These are phyloP conservation scores for Glaciozyma martinii DNA, from an alignment of 768 basidiomycete species.

Conservation along the genomic window DNA sequence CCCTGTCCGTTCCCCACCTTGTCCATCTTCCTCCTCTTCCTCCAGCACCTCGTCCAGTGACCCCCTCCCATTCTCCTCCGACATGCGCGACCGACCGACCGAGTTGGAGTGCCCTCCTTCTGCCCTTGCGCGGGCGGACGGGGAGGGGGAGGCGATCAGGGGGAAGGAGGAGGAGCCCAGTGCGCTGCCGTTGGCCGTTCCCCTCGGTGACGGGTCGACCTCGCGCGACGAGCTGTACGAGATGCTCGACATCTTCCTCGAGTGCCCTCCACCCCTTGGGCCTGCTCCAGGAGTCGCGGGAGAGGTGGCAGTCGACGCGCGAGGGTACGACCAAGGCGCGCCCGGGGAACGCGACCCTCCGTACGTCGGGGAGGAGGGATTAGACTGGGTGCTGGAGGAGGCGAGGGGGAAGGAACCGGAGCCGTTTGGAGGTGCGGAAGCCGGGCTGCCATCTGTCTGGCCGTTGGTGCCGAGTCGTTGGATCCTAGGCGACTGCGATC, in stretches of 20 bases:
- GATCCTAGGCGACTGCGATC: background rate
- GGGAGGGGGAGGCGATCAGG: background rate
- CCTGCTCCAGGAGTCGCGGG: background rate
- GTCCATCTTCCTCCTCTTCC: background rate
- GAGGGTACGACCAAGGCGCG: background rate
- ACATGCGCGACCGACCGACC: background rate
- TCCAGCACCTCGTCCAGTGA: background rate
- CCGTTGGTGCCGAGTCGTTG: background rate
- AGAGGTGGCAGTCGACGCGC: background rate
- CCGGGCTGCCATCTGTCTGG: background rate
- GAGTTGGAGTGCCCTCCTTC: background rate
- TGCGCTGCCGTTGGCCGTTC: background rate
- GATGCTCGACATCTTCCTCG: background rate
- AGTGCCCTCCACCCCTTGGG: background rate
- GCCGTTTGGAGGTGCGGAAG: background rate
- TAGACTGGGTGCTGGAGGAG: too few relatives aligned
- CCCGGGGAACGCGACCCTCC: too few relatives aligned
- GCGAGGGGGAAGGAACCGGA: background rate
- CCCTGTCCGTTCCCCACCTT: too few relatives aligned
- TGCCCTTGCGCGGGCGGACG: background rate
- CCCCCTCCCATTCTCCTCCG: background rate
- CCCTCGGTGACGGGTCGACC: background rate
- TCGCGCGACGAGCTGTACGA: background rate
- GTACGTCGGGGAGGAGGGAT: background rate
- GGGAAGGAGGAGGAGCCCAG: background rate